These are phyloP conservation scores for Daedaleopsis nitida DNA, from an alignment of 768 basidiomycete genomes.

Conservation along the genomic window DNA sequence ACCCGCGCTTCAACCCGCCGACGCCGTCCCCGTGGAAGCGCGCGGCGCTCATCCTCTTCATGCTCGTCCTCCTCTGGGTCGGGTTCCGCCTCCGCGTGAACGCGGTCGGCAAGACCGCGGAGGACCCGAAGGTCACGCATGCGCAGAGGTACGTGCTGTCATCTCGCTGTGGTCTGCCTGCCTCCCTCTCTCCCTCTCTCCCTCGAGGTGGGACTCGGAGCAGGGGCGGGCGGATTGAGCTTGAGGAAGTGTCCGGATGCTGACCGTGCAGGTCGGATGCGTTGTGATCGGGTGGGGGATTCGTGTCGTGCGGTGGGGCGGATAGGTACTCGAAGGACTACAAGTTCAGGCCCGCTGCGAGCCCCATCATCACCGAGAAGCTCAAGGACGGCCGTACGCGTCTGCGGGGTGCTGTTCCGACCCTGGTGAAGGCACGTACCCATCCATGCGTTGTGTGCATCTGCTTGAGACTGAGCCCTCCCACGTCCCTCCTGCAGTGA, in stretches of 20 bases:
- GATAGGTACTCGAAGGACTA: constrained; percentile 79
- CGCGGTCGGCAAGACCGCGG: neutral
- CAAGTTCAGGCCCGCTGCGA: constrained; percentile 83
- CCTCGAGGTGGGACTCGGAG: neutral
- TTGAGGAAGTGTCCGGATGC: neutral
- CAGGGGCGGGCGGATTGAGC: neutral
- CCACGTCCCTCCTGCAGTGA: neutral
- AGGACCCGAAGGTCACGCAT: constrained; percentile 52
- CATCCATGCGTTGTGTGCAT: neutral
- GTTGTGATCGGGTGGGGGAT: neutral
- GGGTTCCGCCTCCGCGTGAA: constrained; percentile 32
- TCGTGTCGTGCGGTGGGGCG: neutral
- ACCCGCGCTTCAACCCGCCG: constrained; percentile 52
- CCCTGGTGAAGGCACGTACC: constrained; percentile 19
- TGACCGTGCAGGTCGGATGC: neutral
- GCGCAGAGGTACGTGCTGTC: constrained; percentile 56
- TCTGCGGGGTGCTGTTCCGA: constrained; percentile 67
- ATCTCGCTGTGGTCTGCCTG: neutral
- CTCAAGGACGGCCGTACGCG: constrained; percentile 70
- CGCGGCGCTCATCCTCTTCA: constrained; percentile 43
- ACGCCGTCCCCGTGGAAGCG: constrained; percentile 56
- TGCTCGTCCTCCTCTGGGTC: constrained; percentile 44
- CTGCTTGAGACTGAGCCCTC: neutral
- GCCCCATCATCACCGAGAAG: constrained; percentile 77
- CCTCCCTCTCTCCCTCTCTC: too few species aligned